Evolutionary conservation across 768 basidiomycete genomes (phyloP), one percentile per base, ranked within the genome.

Genomic region (Hygrophorus russula): DNA sequence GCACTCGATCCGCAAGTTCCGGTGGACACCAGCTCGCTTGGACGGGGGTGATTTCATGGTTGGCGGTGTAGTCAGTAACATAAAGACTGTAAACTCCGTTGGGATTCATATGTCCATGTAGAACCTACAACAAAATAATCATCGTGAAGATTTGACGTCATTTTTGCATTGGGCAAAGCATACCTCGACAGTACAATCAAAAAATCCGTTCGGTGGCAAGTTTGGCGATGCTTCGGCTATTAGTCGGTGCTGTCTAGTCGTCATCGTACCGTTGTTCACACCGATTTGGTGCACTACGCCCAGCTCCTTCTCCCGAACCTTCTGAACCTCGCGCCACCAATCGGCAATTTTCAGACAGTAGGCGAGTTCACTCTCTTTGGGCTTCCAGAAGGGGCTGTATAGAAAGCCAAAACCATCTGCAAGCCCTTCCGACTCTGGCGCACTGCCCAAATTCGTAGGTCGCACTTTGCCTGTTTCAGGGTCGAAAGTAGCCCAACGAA

Each of bases 31-130:
- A 77, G 35, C 57, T 41, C 5, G 63, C 60, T 42, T 65, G 59
- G n/a, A 65, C 48, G 12, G 61, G 52, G 3, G 44, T 44, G 34
- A 66, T 51, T 5, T 49, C 46, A 4, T 59, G 38, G 42, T 74
- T 76, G 33, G 47, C 50, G 5, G 80, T 79, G 52, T 80, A 82
- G 50, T 84, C 82, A 1, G 82, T 82, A 40, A 80, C 77, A 54
- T 74, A 81, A 10, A 83, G 46, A 24, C 59, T 68, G 46, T 68
- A 66, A 2, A 69, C 60, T 5, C 50, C 57, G 29, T 60, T 57
- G n/a, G 61, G 52, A 45, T 65, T 70, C 37, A 47, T 17, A 39
- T 69, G 63, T 7, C 61, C 68, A 41, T 69, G 57, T 8, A 82
- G 46, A 14, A 82, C 64, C 81, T 82, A 44, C 9, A 29, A 19